These are phyloP conservation scores for Fomitiporia mediterranea DNA, from an alignment of 1,284 basidiomycete species.

Conservation along the genomic window DNA sequence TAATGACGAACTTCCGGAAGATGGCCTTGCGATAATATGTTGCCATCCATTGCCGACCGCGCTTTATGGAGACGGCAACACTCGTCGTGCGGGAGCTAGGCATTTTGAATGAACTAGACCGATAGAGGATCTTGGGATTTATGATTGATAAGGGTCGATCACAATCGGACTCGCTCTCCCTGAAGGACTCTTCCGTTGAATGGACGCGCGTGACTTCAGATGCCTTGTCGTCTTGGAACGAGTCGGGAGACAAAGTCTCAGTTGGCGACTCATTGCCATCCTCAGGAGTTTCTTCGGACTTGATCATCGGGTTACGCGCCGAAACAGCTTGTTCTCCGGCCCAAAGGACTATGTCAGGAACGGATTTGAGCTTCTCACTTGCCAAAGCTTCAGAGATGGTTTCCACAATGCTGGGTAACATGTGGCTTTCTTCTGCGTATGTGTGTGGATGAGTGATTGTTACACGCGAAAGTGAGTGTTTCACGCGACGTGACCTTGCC, in stretches of 20 bases:
- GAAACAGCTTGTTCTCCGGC: conserved; percentile 12
- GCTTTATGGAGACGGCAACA: neutral
- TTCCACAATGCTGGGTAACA: conserved; percentile 1
- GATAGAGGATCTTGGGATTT: neutral
- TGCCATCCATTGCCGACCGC: neutral
- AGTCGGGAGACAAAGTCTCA: no score
- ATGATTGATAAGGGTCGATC: neutral
- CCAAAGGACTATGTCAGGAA: conserved; percentile 14
- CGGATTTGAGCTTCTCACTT: neutral
- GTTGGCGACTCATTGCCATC: neutral
- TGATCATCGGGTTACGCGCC: neutral
- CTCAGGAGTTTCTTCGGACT: neutral
- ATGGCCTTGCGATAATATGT: neutral
- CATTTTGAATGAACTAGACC: neutral
- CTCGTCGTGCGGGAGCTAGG: neutral
- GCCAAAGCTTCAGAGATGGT: conserved; percentile 8
- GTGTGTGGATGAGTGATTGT: conserved; percentile 12
- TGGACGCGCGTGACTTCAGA: no score
- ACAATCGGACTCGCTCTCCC: neutral
- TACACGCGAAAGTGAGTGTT: neutral
- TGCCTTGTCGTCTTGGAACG: no score
- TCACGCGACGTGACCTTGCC: neutral
- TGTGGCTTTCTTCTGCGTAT: conserved; percentile 7
- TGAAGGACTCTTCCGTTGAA: neutral
- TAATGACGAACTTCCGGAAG: conserved; percentile 9